These are phyloP conservation scores for Leersia perrieri DNA, from an alignment of 176 grass and related monocot species.

Conservation along the genomic window DNA sequence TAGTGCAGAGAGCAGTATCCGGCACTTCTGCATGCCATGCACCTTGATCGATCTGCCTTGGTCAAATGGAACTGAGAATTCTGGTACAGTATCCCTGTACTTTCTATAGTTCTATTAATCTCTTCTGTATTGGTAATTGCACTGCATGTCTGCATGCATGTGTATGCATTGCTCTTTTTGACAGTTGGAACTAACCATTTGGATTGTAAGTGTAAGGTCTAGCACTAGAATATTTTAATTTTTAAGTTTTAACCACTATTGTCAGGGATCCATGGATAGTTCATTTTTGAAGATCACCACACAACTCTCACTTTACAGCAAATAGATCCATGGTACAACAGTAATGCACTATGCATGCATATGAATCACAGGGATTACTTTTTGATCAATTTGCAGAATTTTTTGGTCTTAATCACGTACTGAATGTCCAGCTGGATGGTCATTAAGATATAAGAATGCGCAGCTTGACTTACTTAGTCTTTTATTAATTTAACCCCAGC, in stretches of 20 bases:
- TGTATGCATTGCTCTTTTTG: not conserved
- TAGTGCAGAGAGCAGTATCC: slow-evolving; percentile 18
- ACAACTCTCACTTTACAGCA: not conserved
- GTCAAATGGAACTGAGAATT: slow-evolving; percentile 38
- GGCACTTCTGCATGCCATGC: not conserved
- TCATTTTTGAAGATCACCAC: slow-evolving; percentile 3
- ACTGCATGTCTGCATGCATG: not conserved
- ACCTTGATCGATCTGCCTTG: slow-evolving; percentile 22
- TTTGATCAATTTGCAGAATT: not conserved
- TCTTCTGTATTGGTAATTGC: not conserved
- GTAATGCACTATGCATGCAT: not conserved
- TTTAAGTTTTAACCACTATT: not conserved
- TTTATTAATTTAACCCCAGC: not conserved
- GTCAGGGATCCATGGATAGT: not conserved
- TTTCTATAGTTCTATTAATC: not conserved
- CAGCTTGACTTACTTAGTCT: not conserved
- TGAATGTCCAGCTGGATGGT: not conserved
- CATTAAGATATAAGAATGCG: not conserved
- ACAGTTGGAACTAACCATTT: not conserved
- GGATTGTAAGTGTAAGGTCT: not conserved
- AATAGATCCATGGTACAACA: not conserved
- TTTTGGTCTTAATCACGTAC: not conserved
- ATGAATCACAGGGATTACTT: not conserved
- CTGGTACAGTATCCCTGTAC: not conserved
- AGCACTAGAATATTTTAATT: not conserved